These are phyloP conservation scores for Naganishia vishniacii DNA, from an alignment of 768 basidiomycete genomes.

Conservation along the genomic window DNA sequence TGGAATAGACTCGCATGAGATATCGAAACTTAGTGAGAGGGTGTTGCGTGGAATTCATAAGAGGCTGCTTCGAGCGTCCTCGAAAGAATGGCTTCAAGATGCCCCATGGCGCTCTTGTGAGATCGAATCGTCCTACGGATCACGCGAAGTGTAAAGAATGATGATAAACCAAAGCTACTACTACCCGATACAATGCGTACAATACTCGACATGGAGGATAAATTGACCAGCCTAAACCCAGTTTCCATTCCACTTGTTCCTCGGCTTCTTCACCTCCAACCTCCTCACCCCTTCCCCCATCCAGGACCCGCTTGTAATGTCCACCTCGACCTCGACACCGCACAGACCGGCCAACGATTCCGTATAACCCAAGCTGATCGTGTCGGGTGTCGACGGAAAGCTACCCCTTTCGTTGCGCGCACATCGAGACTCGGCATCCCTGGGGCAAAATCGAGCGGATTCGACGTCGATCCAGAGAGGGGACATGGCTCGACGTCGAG, in stretches of 20 bases:
- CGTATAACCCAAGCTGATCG: neutral
- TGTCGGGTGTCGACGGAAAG: conserved; percentile 9
- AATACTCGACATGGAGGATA: neutral
- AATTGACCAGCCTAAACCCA: neutral
- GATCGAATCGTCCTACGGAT: too few species aligned
- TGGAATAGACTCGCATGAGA: conserved; percentile 9
- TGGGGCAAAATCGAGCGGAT: neutral
- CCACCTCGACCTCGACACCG: neutral
- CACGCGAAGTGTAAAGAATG: too few species aligned
- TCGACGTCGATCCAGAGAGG: conserved; percentile 5
- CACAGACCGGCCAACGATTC: neutral
- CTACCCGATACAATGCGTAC: neutral
- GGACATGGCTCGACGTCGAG: neutral
- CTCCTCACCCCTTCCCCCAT: too few species aligned
- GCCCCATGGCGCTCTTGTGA: too few species aligned
- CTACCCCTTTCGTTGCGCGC: neutral
- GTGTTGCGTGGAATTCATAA: too few species aligned
- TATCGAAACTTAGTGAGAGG: neutral
- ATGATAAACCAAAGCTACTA: too few species aligned
- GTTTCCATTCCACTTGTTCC: conserved; percentile 11
- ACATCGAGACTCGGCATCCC: neutral
- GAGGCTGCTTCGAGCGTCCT: too few species aligned
- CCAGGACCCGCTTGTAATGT: neutral
- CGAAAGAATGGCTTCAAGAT: too few species aligned
- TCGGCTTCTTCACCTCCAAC: conserved; percentile 5